phyloP scores from a whole-genome alignment of 257 asterid genomes.

The Linaria vulgaris region DNA sequence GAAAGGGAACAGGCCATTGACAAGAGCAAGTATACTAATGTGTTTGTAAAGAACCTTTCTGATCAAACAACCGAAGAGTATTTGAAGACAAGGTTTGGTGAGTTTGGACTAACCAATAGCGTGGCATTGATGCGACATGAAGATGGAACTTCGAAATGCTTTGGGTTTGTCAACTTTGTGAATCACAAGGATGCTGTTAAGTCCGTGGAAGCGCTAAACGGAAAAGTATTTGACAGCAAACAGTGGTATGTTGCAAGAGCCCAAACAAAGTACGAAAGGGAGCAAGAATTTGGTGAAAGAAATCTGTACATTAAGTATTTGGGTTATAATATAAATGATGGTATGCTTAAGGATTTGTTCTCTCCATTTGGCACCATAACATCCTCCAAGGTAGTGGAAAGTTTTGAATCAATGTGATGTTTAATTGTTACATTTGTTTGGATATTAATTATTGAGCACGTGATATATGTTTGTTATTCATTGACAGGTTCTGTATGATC shows the following conservation, averaged over 20 bases:
- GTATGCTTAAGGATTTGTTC: slow-evolving; percentile 58
- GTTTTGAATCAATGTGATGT: not conserved
- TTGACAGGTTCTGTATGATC: slow-evolving; percentile 50
- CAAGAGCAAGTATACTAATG: slow-evolving; percentile 59
- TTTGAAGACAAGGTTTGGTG: slow-evolving; percentile 39
- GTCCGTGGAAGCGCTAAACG: slow-evolving; percentile 53
- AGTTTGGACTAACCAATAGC: slow-evolving; percentile 49
- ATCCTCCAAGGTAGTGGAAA: slow-evolving; percentile 57
- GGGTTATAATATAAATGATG: slow-evolving; percentile 49
- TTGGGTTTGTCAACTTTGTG: slow-evolving; percentile 70
- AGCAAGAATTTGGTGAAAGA: slow-evolving; percentile 40
- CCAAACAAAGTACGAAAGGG: slow-evolving; percentile 58
- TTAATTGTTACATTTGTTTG: too few relatives aligned
- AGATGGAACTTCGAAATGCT: slow-evolving; percentile 53
- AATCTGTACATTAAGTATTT: slow-evolving; percentile 48
- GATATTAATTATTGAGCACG: not conserved
- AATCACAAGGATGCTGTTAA: slow-evolving; percentile 53
- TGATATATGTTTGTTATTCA: not conserved
- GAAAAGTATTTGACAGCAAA: slow-evolving; percentile 37
- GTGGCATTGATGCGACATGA: slow-evolving; percentile 53
- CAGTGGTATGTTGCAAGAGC: slow-evolving; percentile 67
- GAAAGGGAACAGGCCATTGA: slow-evolving; percentile 54
- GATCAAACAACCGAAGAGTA: slow-evolving; percentile 52
- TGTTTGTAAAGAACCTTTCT: slow-evolving; percentile 57
- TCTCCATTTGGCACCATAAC: slow-evolving; percentile 55